Evolutionary conservation across 1,284 basidiomycete species (phyloP).

Genomic region (Sanghuangporus sanghuang): DNA sequence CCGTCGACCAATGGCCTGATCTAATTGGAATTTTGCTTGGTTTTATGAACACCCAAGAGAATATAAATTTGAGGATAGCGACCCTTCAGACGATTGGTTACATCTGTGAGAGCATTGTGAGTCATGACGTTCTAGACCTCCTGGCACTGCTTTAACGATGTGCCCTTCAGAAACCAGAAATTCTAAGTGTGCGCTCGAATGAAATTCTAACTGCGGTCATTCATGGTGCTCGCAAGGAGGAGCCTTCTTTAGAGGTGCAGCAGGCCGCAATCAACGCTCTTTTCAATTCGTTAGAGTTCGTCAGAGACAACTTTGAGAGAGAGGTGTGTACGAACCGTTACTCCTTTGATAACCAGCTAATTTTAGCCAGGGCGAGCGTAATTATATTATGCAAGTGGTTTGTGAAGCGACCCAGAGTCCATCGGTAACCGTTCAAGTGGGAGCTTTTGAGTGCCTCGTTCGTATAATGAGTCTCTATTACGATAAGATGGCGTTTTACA

Average conservation of each 20-base stretch:
- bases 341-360: slow-evolving; percentile 9
- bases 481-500: slow-evolving; percentile 99
- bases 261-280: slow-evolving; percentile 92
- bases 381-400: slow-evolving; percentile 99
- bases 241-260: slow-evolving; percentile 90
- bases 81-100: slow-evolving; percentile 95
- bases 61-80: slow-evolving; percentile 78
- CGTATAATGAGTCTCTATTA: slow-evolving; percentile 98
- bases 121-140: slow-evolving; percentile 33
- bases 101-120: slow-evolving; percentile 93
- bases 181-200: slow-evolving; percentile 86
- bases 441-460: slow-evolving; percentile 93
- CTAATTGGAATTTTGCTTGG: slow-evolving; percentile 85
- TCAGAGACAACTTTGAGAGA: slow-evolving; percentile 95
- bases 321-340: slow-evolving; percentile 53
- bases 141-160: slow-evolving; percentile 10
- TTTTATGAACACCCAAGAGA: slow-evolving; percentile 78
- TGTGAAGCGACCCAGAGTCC: slow-evolving; percentile 95
- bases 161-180: slow-evolving; percentile 75
- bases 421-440: slow-evolving; percentile 79
- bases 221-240: slow-evolving; percentile 95
- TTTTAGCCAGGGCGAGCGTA: slow-evolving; percentile 79
- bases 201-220: slow-evolving; percentile 99
- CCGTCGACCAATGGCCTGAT: slow-evolving; percentile 84
- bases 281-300: slow-evolving; percentile 96